These are phyloP conservation scores for Paramecium sexaurelia DNA, from an alignment of 73 alveolate genomes.

Conservation along the genomic window DNA sequence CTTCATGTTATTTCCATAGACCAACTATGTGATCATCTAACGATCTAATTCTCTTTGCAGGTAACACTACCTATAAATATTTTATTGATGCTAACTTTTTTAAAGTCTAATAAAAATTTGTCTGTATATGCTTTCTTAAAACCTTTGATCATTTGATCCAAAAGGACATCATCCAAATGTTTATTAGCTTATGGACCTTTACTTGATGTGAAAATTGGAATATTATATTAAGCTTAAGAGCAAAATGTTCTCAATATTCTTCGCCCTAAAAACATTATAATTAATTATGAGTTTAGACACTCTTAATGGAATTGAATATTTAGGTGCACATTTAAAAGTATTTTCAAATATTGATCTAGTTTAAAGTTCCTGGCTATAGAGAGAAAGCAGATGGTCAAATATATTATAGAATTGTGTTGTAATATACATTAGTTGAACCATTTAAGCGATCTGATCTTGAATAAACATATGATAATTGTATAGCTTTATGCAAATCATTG, in stretches of 20 bases:
- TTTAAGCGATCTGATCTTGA: slow-evolving; percentile 33
- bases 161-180: neutral
- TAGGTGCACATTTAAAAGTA: slow-evolving; percentile 47
- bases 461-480: slow-evolving; percentile 39
- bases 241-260: neutral
- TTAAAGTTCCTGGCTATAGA: slow-evolving; percentile 32
- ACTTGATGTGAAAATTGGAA: neutral
- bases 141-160: slow-evolving; percentile 18
- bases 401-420: slow-evolving; percentile 3
- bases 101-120: slow-evolving; percentile 15
- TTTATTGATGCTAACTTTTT: neutral
- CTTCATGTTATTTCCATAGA: slow-evolving; percentile 40
- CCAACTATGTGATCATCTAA: slow-evolving; percentile 56
- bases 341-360: neutral
- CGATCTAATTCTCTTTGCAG: slow-evolving; percentile 46
- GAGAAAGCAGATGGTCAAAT: slow-evolving; percentile 30
- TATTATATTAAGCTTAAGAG: neutral
- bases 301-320: slow-evolving; percentile 48
- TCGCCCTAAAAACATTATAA: slow-evolving; percentile 26
- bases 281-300: slow-evolving; percentile 50
- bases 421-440: slow-evolving; percentile 16
- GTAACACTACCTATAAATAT: slow-evolving; percentile 12
- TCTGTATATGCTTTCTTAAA: neutral
- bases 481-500: neutral
- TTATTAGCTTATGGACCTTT: neutral